Evolutionary conservation across 2,329 filamentous ascomycete genomes (phyloP).

Genomic region (Acrodontium crateriforme): DNA sequence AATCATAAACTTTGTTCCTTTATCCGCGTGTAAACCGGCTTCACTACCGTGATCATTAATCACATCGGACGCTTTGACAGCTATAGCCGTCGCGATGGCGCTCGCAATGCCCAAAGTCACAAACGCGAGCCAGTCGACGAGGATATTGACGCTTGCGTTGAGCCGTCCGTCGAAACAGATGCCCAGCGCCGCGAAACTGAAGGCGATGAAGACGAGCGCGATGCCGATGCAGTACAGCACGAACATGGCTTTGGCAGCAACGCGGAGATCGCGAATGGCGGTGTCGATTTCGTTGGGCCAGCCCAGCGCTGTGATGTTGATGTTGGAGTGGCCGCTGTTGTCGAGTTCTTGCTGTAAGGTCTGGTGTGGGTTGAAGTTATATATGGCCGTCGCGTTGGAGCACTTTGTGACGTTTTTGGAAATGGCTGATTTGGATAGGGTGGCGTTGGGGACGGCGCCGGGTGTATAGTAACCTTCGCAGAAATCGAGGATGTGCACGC

Average conservation of each 20-base stretch:
- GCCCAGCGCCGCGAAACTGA: constrained; percentile 33
- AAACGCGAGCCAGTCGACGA: constrained; percentile 38
- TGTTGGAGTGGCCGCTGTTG: constrained; percentile 23
- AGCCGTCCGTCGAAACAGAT: constrained; percentile 33
- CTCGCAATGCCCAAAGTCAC: constrained; percentile 55
- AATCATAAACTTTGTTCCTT: constrained; percentile 41
- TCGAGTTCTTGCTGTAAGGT: constrained; percentile 37
- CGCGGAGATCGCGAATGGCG: constrained; percentile 37
- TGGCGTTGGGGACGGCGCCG: constrained; percentile 28
- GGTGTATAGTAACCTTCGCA: constrained; percentile 39
- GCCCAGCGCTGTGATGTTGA: constrained; percentile 38
- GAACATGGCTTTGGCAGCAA: constrained; percentile 39
- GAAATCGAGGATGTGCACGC: constrained; percentile 45
- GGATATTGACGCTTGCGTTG: constrained; percentile 36
- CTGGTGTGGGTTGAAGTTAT: constrained; percentile 41
- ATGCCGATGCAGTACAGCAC: constrained; percentile 47
- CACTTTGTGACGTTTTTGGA: constrained; percentile 41
- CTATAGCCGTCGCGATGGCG: constrained; percentile 55
- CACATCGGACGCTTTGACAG: constrained; percentile 37
- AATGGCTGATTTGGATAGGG: constrained; percentile 25
- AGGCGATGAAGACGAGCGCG: constrained; percentile 35
- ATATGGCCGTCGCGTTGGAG: constrained; percentile 39
- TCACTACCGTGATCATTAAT: constrained; percentile 41
- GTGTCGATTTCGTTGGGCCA: constrained; percentile 44
- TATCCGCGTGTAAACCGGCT: constrained; percentile 35